Evolutionary conservation across 1,284 basidiomycete species (phyloP), one percentile per base, ranked within the genome.

Genomic region (Apiotrichum laibachii): DNA sequence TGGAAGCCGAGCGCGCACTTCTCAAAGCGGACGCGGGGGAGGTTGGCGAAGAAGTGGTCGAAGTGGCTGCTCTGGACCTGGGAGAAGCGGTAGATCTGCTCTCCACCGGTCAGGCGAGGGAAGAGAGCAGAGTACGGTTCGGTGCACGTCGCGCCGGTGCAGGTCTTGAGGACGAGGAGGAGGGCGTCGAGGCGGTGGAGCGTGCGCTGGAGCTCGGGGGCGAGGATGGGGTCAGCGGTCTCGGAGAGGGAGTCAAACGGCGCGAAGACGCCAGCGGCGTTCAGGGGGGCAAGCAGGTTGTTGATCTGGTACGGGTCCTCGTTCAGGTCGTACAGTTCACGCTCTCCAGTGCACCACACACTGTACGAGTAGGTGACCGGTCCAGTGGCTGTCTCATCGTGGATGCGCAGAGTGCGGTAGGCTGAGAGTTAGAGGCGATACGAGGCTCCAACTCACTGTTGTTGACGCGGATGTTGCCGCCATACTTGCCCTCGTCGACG

Each of bases 261-360:
- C 15, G 54, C 56, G 42, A 67, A 69, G 6, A 33, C 31, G 9
- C 62, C 67, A 18, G 57, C 21, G 9, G 52, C 39, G 54, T 71
- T 71, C 15, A 67, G 56, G 1, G 55, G 50, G 13, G 58, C 45
- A 31, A 69, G 57, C 8, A 73, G 60, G 59, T 73, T 75, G 63
- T 57, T 37, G 46, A 73, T 60, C 48, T 73, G 72, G 53, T 72
- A 56, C 5, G 73, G 70, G 56, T 73, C 72, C 21, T 44, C 48
- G 49, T 44, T 48, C 21, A 73, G 64, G 59, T 73, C 63, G 61
- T 73, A 73, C 43, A 75, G 65, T 62, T 75, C 73, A n/a, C 69
- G 66, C 50, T 75, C 73, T 42, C 73, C 72, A 0, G 72, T 73
- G 57, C 73, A 75, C 73, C 73, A 75, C 22, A 73, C 73, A 0